A percentile compares a stretch with the other conserved stretches of the same genome.
These are phyloP conservation scores for Trametes villosa DNA, from an alignment of 768 basidiomycete species.

Conservation along the genomic window DNA sequence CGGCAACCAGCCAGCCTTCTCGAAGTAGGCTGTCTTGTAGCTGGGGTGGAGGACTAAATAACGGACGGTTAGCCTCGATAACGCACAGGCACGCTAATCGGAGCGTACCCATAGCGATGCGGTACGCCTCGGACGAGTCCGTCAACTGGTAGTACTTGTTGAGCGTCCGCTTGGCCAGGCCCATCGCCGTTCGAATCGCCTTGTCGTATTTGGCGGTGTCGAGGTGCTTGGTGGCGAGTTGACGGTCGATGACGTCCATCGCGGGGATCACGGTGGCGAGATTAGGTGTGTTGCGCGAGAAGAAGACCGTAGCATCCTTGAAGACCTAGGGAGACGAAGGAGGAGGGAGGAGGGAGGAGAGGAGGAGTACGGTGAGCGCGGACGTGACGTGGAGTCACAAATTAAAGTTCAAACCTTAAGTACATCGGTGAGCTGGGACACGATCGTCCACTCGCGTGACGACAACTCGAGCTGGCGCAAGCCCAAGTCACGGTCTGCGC, in stretches of 20 bases:
- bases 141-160: constrained; percentile 25
- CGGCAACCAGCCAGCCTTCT: neutral
- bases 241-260: constrained; percentile 34
- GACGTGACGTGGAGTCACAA: neutral
- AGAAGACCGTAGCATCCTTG: constrained; percentile 31
- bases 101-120: constrained; percentile 30
- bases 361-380: neutral
- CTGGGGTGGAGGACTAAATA: constrained; percentile 13
- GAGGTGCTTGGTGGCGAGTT: constrained; percentile 13
- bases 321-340: constrained; percentile 22
- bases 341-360: too few species aligned
- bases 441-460: constrained; percentile 21
- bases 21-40: constrained; percentile 17
- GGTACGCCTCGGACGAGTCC: constrained; percentile 29
- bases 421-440: constrained; percentile 21
- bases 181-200: neutral
- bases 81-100: too few species aligned
- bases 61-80: neutral
- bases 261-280: constrained; percentile 33
- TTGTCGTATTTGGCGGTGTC: neutral
- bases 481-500: constrained; percentile 1
- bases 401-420: constrained; percentile 24
- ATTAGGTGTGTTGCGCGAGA: constrained; percentile 29
- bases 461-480: constrained; percentile 11
- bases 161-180: neutral